Evolutionary conservation across 768 basidiomycete genomes (phyloP), one percentile per base, ranked within the genome.

Genomic region (Gloeostereum incarnatum): DNA sequence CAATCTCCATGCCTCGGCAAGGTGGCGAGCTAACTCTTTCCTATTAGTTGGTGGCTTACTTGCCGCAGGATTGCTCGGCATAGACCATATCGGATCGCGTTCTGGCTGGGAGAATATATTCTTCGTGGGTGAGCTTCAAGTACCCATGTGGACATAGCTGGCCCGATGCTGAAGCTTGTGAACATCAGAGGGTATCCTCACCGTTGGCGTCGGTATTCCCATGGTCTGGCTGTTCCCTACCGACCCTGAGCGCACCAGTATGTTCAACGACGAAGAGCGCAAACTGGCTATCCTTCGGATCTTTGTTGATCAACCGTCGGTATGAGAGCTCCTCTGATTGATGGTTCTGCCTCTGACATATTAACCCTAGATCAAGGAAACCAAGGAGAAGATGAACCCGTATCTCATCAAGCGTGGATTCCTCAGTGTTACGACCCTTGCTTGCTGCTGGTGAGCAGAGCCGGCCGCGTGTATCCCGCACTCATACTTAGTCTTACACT

Each of bases 241-340:
- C 21, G 35, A 36, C 22, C 35, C 35, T 18, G 34, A 25, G 24
- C 16, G 11, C 11, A 35, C 35, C 9, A 23, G 14, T 14, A 11
- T 41, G 19, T 37, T 41, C 35, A 41, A 21, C 14, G 40, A 41
- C 22, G 40, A 41, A 26, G 40, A 41, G 34, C 35, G 40, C 13
- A 20, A 16, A 23, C 34, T 41, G 6, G 40, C 40, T 25, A 41
- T 41, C n/a, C 35, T 34, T 13, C 18, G 40, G 35, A 14, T 41
- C 7, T 18, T 25, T 23, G 35, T 17, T 20, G 40, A 41, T 36
- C 40, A 41, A 14, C 40, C 40, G 22, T 18, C 16, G 19, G 40
- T 41, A 18, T 6, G 40, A 9, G 10, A 8, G 3, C 16, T 21
- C 6, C 7, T 21, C 26, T 29, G 8, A 8, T 14, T 14, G 8